Conservation (phyloP, 139 green algal species). For the Mesotaenium endlicherianum region DNA sequence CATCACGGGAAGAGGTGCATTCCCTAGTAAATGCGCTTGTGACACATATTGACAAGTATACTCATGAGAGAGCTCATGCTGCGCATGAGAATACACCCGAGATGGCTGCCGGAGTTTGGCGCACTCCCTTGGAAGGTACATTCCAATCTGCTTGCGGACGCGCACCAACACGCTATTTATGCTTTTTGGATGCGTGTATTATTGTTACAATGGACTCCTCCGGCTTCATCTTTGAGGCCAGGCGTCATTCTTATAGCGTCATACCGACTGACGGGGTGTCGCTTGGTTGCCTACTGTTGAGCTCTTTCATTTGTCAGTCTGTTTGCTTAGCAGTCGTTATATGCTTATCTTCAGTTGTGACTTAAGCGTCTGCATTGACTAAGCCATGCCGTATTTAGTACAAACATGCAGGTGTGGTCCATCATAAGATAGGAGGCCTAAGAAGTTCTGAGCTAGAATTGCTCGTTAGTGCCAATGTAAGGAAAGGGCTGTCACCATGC, state of each 20-base stretch:
- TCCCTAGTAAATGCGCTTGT: not conserved
- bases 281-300: not conserved
- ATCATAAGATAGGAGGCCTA: no score
- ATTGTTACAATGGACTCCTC: not conserved
- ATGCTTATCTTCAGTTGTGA: no score
- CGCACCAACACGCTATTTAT: no score
- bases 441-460: no score
- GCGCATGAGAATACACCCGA: not conserved
- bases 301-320: not conserved
- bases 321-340: no score
- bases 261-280: not conserved
- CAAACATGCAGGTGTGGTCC: no score
- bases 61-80: not conserved
- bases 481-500: no score
- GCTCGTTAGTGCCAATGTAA: no score
- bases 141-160: not conserved
- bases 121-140: conserved; percentile 11
- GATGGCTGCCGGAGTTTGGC: not conserved
- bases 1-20: no score
- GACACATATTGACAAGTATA: not conserved
- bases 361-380: no score
- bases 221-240: not conserved
- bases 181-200: not conserved
- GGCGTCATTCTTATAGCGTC: not conserved
- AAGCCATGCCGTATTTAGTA: no score